Base-by-base conservation (phyloP, 768 basidiomycete genomes). In the Serendipita sp. region DNA sequence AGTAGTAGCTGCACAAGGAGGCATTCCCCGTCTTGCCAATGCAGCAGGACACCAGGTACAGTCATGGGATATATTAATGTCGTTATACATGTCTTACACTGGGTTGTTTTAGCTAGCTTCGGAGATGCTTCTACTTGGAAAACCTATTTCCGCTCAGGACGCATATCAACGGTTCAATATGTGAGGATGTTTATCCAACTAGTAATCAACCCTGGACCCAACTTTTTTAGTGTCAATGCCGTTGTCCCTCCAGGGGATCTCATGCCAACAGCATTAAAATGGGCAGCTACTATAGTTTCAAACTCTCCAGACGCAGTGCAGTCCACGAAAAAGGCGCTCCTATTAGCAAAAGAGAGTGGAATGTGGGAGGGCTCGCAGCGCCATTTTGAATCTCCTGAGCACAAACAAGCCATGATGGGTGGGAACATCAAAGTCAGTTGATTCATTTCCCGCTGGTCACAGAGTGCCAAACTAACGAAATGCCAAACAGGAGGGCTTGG, bases 291-390 rank as follows among this genome's bases (percentile, higher is more conserved):
- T 63, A 83, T 91, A 66, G 73, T 73, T 15, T 69, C 70, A 27
- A 87, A 87, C 68, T 89, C 87, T 1, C 91, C 90, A 0, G 91
- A 91, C 71, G 78, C 89, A 0, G 84, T 91, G 1, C 85, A 87
- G 67, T 78, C 81, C 52, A 86, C 88, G 2, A 93, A 91, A 71
- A 75, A 78, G n/a, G 86, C 79, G 0, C 74, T 93, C 6, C 63
- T 87, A 15, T 71, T 86, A 2, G 74, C 72, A 5, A 70, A 80
- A 1, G 79, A 83, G 66, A 74, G 76, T 45, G 76, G 77, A n/a
- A 77, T 78, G 44, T 73, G 82, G 46, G 78, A 82, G 27, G 76
- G 80, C 0, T 76, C 84, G 2, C 52, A 73, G 5, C 74, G 74
- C 0, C 82, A 83, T 63, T 70, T 76, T 5, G 71, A 75, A 68